Base-by-base conservation (phyloP, 2,329 filamentous ascomycete species). In the Pestalotiopsis sp. region DNA sequence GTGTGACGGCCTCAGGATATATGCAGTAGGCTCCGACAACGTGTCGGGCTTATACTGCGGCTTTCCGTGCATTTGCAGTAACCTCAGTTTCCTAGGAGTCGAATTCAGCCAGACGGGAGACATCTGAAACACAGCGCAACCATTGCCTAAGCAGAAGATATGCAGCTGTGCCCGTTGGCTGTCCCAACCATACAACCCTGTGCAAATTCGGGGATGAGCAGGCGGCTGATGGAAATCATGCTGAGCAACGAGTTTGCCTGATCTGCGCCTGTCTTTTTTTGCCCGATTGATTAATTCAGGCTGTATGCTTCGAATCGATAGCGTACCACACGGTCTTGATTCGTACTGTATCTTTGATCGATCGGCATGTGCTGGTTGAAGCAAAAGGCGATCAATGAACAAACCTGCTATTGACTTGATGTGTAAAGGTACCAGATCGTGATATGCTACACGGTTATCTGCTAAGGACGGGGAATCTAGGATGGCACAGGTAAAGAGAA, bases 121-220 rank as follows among this genome's bases (percentile, higher is more conserved):
- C 23, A 64, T 58, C 31, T 64, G 66, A 68, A 68, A 68, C 66
- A 68, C 62, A 68, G 9, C 52, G 39, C 31, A 68, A 27, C 59
- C 45, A 27, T 62, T 31, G 45, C 62, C 52, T 17, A 45, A 27
- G 63, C 31, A 60, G 45, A 27, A 64, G 31, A 57, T 68, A 41
- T 65, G 60, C 66, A 68, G 59, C 41, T 25, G 66, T 60, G 66
- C 56, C 45, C 17, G 41, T 58, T 36, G 39, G 27, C 52, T 45
- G 60, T 41, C n/a, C 52, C 56, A 39, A 56, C 20, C n/a, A 11
- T 36, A 27, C 59, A 36, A 31, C 27, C 36, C 12, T 31, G n/a
- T 39, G 59, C 36, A 13, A 20, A 38, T 41, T 5, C 31, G 36
- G 13, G 9, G 36, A 14, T 13, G 14, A 13, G 23, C 20, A 12